phyloP scores from a whole-genome alignment of 805 yeast genomes.

The Saturnispora zaruensis region DNA sequence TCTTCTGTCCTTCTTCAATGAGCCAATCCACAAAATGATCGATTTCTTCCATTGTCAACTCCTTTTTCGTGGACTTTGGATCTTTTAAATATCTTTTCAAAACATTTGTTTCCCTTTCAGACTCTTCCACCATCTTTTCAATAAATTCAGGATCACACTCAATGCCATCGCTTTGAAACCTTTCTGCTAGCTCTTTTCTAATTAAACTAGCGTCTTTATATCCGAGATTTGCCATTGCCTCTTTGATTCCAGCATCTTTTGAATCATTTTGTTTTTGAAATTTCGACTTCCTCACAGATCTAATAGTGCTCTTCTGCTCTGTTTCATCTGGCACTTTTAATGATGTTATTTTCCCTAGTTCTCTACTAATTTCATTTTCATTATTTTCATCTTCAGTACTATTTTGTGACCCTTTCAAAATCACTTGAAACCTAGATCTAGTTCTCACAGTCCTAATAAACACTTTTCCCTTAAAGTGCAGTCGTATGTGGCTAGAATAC shows the following conservation, averaged over 20 bases:
- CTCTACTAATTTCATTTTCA: neutral
- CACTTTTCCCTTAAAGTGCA: neutral
- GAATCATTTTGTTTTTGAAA: neutral
- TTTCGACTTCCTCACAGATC: neutral
- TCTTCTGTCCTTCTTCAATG: slow-evolving; percentile 18
- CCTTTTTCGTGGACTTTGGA: slow-evolving; percentile 12
- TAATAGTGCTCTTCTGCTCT: neutral
- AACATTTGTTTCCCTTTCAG: slow-evolving; percentile 17
- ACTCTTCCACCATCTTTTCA: slow-evolving; percentile 20
- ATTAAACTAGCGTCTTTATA: slow-evolving; percentile 23
- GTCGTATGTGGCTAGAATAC: neutral
- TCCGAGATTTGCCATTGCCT: slow-evolving; percentile 5
- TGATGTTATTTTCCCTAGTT: neutral
- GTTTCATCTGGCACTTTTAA: neutral
- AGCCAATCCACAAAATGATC: slow-evolving; percentile 22
- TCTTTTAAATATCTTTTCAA: slow-evolving; percentile 12
- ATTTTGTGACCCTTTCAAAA: neutral
- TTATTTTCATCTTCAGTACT: neutral
- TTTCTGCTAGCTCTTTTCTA: slow-evolving; percentile 19
- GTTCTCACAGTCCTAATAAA: slow-evolving; percentile 6
- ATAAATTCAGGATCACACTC: slow-evolving; percentile 27
- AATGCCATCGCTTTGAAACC: slow-evolving; percentile 21
- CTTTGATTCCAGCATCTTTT: neutral
- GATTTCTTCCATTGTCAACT: slow-evolving; percentile 18
- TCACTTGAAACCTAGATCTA: slow-evolving; percentile 5